phyloP scores from a whole-genome alignment of 805 yeast species.

The Starmerella vaccinii region DNA sequence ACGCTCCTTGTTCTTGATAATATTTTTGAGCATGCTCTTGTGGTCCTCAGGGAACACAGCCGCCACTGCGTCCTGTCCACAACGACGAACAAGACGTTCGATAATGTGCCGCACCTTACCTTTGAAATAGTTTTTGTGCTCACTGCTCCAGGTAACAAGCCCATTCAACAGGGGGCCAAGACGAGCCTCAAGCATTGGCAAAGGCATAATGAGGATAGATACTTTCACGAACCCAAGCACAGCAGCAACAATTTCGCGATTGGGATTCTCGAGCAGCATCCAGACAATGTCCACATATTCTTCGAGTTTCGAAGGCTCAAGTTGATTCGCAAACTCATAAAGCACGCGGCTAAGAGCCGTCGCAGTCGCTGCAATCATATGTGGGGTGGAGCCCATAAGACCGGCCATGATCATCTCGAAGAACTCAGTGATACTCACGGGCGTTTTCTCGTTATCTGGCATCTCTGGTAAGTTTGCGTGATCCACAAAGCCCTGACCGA shows the following conservation, averaged over 20 bases:
- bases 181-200: conserved; percentile 57
- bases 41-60: conserved; percentile 84
- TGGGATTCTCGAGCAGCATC: conserved; percentile 78
- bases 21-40: conserved; percentile 67
- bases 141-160: conserved; percentile 86
- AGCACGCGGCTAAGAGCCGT: conserved; percentile 80
- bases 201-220: conserved; percentile 71
- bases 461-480: conserved; percentile 59
- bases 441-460: conserved; percentile 51
- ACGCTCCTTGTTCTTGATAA: conserved; percentile 75
- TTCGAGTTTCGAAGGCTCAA: conserved; percentile 49
- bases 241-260: conserved; percentile 86
- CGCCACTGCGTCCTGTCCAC: conserved; percentile 81
- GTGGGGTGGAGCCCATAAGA: conserved; percentile 83
- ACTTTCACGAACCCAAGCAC: conserved; percentile 92
- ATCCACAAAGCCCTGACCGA: conserved; percentile 42
- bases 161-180: conserved; percentile 57
- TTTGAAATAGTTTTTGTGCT: conserved; percentile 90
- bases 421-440: conserved; percentile 66
- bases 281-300: conserved; percentile 83
- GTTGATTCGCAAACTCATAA: conserved; percentile 66
- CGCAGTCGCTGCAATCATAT: conserved; percentile 93
- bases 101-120: conserved; percentile 85
- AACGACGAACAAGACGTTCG: conserved; percentile 81
- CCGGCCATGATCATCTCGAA: conserved; percentile 95